Percentiles rank a stretch among this genome's conserved stretches.
phyloP scores from a whole-genome alignment of 1,284 basidiomycete species.

The Gymnopus androsaceus region DNA sequence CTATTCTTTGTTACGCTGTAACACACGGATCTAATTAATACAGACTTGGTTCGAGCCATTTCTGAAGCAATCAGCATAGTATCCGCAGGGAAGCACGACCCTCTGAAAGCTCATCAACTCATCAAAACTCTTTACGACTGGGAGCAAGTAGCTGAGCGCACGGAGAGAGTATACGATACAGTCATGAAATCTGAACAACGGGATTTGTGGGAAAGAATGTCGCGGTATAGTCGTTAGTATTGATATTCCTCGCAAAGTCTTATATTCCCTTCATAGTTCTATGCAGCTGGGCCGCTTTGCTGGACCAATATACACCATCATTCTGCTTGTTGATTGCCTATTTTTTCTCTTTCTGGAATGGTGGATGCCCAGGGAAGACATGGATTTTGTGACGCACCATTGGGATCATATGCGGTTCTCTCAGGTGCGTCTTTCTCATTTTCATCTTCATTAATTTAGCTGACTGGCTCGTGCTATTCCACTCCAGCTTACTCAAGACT shows the following conservation, averaged over 20 bases:
- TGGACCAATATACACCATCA: slow-evolving; percentile 78
- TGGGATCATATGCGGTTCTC: slow-evolving; percentile 41
- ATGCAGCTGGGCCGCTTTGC: slow-evolving; percentile 71
- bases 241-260: neutral
- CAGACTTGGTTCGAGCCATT: slow-evolving; percentile 86
- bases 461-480: neutral
- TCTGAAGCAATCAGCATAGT: slow-evolving; percentile 80
- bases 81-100: slow-evolving; percentile 72
- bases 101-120: slow-evolving; percentile 74
- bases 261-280: slow-evolving; percentile 45
- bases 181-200: slow-evolving; percentile 63
- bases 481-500: neutral
- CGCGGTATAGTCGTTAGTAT: slow-evolving; percentile 42
- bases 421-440: slow-evolving; percentile 26
- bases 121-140: slow-evolving; percentile 88
- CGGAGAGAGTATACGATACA: slow-evolving; percentile 80
- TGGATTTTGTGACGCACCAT: slow-evolving; percentile 64
- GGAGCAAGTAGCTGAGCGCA: slow-evolving; percentile 78
- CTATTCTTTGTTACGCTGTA: neutral
- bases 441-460: too few species aligned
- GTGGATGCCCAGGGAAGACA: slow-evolving; percentile 67
- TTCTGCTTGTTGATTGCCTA: slow-evolving; percentile 78
- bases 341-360: slow-evolving; percentile 79
- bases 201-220: slow-evolving; percentile 72
- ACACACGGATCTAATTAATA: slow-evolving; percentile 1